Evolutionary conservation across 805 yeast genomes (phyloP), one percentile per base, ranked within the genome.

Genomic region (Wickerhamomyces mucosus): DNA sequence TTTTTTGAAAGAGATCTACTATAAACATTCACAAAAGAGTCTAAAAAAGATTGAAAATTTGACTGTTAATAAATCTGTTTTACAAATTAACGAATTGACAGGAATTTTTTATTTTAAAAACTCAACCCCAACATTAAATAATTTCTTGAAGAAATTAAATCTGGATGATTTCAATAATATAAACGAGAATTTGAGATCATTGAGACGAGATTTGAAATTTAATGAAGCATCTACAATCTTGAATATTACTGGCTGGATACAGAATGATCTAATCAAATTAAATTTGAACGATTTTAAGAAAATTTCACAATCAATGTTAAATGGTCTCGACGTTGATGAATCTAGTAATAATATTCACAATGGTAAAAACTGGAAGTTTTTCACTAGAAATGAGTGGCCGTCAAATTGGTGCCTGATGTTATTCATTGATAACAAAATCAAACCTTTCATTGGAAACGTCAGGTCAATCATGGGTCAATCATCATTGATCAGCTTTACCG

Each of bases 161-260:
- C 21, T 41, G n/a, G 50, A 46, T 25, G 52, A 50, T 26, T 43
- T 42, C 28, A 38, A 37, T 16, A 43, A 42, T 18, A 49, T 46
- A 24, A 45, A 48, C 27, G 38, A 36, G 3, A 46, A 45, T 14
- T 28, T 48, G 18, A 37, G 38, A 12, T 14, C 37, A 7, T 34
- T 47, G 5, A 40, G 48, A 24, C 27, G 34, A 5, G 43, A 42
- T 15, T 23, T 38, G 14, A 42, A 42, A 26, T 37, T 45, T 18
- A 58, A 62, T 27, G 79, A 76, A 35, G 58, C 77, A 18, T 56
- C 69, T 10, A 65, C 72, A 7, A 63, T 76, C 38, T 65, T 83
- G 33, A 59, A 63, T 22, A 78, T 83, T 0, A 69, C 77, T 0
- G 82, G 78, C 18, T 82, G 92, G 92, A 64, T 72, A 6, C 58